Evolutionary conservation across 1,284 basidiomycete species (phyloP), one percentile per base, ranked within the genome.

Genomic region (Papiliotrema laurentii): DNA sequence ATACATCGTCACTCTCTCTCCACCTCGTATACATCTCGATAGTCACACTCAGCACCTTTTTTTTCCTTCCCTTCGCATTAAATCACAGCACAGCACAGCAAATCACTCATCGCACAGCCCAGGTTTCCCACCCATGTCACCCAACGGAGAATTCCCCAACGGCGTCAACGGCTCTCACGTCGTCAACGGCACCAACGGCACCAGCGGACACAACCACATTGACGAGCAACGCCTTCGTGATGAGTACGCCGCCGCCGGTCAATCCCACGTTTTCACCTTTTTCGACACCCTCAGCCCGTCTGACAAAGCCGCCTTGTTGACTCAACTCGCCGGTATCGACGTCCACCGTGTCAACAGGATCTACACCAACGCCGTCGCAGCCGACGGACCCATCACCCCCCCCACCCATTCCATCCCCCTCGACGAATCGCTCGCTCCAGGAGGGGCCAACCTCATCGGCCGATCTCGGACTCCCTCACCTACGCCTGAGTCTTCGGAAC

Each of bases 301-400:
- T 6, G 84, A 94, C 64, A 87, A 85, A 63, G 68, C 73, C 7
- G 63, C 79, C 13, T 80, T 98, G 41, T 73, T 81, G 47, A 65
- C 75, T 35, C 94, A 97, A 75, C 85, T 97, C 62, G 78, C 82
- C 36, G 75, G 78, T 11, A 85, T 98, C 68, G 86, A 98, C 71
- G 85, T 96, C 55, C 80, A 85, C 54, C 87, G 92, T 60, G 89
- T 98, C 55, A 97, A 97, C 78, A 81, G 82, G 57, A 83, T 97
- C 60, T 94, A 84, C 80, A 66, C 79, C 47, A 86, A 83, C 58
- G 88, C 94, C 27, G 78, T 90, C 60, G 72, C 79, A 40, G 79
- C 83, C 13, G 89, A 93, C 67, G 77, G 78, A 34, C 77, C 77
- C 18, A 44, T 56, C 28, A 58, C 59, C 0, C 58, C 60, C 13